Conservation (phyloP, 805 yeast genomes). For the Tetrapisispora phaffii region DNA sequence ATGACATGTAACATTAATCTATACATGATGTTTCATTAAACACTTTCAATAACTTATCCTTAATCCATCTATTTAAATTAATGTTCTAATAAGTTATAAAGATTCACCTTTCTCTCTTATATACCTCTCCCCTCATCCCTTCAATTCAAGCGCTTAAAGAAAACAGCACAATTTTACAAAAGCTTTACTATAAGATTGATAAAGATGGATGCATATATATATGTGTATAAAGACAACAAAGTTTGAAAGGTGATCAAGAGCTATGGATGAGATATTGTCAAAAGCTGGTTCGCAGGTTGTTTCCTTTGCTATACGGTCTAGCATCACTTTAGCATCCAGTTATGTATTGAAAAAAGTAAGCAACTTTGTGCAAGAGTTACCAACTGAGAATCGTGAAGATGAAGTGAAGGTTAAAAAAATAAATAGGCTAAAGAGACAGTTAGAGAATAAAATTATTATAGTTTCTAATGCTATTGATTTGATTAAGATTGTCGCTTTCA, state of each 20-base stretch:
- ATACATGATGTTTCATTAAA: no score
- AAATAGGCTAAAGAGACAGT: slow-evolving; percentile 33
- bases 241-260: neutral
- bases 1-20: no score
- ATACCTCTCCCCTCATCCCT: no score
- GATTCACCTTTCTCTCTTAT: no score
- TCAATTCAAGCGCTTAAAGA: neutral
- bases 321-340: slow-evolving; percentile 63
- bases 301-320: slow-evolving; percentile 69
- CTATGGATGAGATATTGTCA: slow-evolving; percentile 34
- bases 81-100: no score
- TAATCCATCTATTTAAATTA: no score
- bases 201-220: no score
- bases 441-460: slow-evolving; percentile 50
- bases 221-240: no score
- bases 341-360: slow-evolving; percentile 61
- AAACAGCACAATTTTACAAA: neutral
- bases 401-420: slow-evolving; percentile 29
- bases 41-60: no score
- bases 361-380: slow-evolving; percentile 34
- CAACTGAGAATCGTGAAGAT: slow-evolving; percentile 31
- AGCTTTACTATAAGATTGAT: no score
- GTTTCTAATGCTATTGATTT: slow-evolving; percentile 60
- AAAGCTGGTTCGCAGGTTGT: slow-evolving; percentile 70
- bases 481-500: slow-evolving; percentile 49